phyloP scores from a whole-genome alignment of 257 asterid species.

The Penstemon barbatus region DNA sequence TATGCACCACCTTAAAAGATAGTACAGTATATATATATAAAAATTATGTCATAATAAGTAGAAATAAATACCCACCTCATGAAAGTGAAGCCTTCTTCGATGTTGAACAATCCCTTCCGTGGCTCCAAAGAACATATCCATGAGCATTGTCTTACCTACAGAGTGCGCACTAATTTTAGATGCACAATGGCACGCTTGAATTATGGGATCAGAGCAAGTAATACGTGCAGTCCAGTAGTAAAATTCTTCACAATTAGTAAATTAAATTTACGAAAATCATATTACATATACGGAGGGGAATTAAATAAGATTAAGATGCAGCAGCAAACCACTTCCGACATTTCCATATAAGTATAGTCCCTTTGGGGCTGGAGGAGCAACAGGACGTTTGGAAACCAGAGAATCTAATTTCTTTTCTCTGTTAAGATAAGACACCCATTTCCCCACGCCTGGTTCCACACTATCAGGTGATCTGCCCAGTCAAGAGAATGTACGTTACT shows the following conservation, averaged over 20 bases:
- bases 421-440: conserved; percentile 97
- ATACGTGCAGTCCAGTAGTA: conserved; percentile 2
- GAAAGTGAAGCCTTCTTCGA: conserved; percentile 91
- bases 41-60: conserved; percentile 7
- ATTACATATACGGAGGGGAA: neutral
- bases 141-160: conserved; percentile 97
- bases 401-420: conserved; percentile 85
- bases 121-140: conserved; percentile 92
- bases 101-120: conserved; percentile 87
- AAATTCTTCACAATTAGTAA: conserved; percentile 13
- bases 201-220: conserved; percentile 18
- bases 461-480: conserved; percentile 45
- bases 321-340: conserved; percentile 94
- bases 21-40: neutral
- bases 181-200: conserved; percentile 14
- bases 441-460: conserved; percentile 89
- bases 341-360: conserved; percentile 91
- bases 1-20: conserved; percentile 15
- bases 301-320: conserved; percentile 29
- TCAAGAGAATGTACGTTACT: conserved; percentile 30
- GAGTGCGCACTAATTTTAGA: conserved; percentile 38
- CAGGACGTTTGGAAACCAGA: conserved; percentile 72
- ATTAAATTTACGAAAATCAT: neutral
- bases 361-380: conserved; percentile 90
- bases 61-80: conserved; percentile 63